Base-by-base conservation (phyloP, 768 basidiomycete genomes). In the Lactarius trivialis region DNA sequence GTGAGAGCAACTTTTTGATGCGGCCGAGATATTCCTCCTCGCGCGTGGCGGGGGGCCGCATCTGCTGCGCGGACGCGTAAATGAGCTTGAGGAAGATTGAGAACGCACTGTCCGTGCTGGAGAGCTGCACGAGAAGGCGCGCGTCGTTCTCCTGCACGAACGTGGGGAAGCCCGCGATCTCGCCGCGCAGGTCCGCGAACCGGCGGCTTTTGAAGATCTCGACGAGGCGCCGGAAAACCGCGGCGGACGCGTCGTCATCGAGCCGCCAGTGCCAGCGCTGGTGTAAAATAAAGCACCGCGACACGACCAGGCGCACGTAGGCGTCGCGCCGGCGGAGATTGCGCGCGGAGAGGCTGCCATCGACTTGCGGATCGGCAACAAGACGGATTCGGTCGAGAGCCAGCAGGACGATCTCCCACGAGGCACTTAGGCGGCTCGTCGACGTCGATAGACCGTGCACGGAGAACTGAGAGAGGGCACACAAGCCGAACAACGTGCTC, bases 11-110 rank as follows among this genome's bases (percentile, higher is more conserved):
- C 67, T 92, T 89, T 70, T 83, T 85, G 69, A 80, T 74, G 64
- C 78, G 80, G 30, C 76, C 73, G 8, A 75, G 73, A 15, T 79
- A 58, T 7, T 67, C 58, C 19, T 56, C 57, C n/a, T 69, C 56
- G 70, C 66, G 53, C 74, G 73, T 11, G 65, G 71, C 32, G 7
- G 56, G 65, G 73, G 21, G 45, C 12, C 58, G 72, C 70, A 66
- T 73, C 61, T 75, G 74, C 14, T 77, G 72, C 1, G 77, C 77
- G 0, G 87, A 85, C 50, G 83, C 82, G n/a, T 86, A 82, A 36
- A 94, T 77, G 58, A 97, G 78, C 71, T 93, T 92, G 50, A 96
- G 77, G 70, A 93, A 90, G 7, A 90, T 70, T n/a, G 82, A 79
- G 69, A 88, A 94, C 1, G 89, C 82, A 1, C 88, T 84, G 68